Conservation (phyloP, 164 flowering plant species). For the Piper betle region DNA sequence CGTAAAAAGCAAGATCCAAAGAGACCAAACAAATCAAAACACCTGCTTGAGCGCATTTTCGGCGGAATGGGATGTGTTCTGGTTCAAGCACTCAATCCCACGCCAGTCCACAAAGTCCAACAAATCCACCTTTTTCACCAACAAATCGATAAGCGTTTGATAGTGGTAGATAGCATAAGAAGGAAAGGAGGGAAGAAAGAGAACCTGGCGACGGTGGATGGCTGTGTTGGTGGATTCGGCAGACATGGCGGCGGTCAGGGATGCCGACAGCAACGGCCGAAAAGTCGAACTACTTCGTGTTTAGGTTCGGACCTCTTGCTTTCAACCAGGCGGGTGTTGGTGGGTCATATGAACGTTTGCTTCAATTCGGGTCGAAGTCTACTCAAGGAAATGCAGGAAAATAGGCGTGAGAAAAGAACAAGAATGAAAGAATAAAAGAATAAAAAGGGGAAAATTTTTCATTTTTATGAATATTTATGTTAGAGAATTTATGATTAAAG, state of each 20-base stretch:
- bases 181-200: background rate
- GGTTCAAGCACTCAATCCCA: slow-evolving; percentile 87
- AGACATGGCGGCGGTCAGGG: slow-evolving; percentile 26
- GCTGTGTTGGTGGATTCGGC: slow-evolving; percentile 34
- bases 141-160: background rate
- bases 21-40: background rate
- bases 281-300: too few relatives aligned
- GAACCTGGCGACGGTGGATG: slow-evolving; percentile 31
- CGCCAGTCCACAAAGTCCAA: slow-evolving; percentile 79
- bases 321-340: too few relatives aligned
- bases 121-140: slow-evolving; percentile 56
- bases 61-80: slow-evolving; percentile 44
- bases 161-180: background rate
- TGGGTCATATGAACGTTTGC: too few relatives aligned
- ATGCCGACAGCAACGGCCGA: background rate
- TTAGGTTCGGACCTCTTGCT: too few relatives aligned
- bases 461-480: too few relatives aligned
- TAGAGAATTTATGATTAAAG: too few relatives aligned
- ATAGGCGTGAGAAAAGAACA: too few relatives aligned
- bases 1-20: too few relatives aligned
- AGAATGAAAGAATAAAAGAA: too few relatives aligned
- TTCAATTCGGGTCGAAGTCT: too few relatives aligned
- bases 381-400: too few relatives aligned
- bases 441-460: too few relatives aligned
- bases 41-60: slow-evolving; percentile 87